These are phyloP conservation scores for Aspergillus baeticus DNA, from an alignment of 495 filamentous ascomycete species.

Conservation along the genomic window DNA sequence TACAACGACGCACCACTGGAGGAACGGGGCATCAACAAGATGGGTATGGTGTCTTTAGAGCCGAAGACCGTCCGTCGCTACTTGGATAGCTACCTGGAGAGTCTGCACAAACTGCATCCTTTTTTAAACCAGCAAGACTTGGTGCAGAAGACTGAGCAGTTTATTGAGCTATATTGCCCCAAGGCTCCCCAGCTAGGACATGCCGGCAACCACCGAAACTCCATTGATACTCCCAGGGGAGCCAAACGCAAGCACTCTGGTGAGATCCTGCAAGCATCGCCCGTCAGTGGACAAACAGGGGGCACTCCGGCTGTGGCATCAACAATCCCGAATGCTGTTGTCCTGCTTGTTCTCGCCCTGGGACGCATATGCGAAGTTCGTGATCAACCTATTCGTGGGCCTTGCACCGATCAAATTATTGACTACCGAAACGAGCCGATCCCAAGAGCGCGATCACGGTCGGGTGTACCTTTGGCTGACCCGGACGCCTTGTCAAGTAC, in stretches of 20 bases:
- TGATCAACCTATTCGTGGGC: slow-evolving; percentile 56
- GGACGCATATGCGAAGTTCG: slow-evolving; percentile 77
- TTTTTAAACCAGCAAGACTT: slow-evolving; percentile 64
- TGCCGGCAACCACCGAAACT: slow-evolving; percentile 13
- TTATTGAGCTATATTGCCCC: slow-evolving; percentile 44
- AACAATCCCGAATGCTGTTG: slow-evolving; percentile 64
- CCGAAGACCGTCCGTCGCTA: slow-evolving; percentile 59
- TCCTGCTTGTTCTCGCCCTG: slow-evolving; percentile 79
- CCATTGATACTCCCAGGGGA: slow-evolving; percentile 24
- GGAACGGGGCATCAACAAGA: slow-evolving; percentile 53
- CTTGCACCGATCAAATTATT: slow-evolving; percentile 31
- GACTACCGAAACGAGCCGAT: slow-evolving; percentile 31
- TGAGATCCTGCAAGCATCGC: slow-evolving; percentile 28
- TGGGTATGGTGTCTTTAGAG: slow-evolving; percentile 65
- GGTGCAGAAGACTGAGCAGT: slow-evolving; percentile 48
- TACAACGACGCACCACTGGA: slow-evolving; percentile 8
- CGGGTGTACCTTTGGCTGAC: slow-evolving; percentile 28
- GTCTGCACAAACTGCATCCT: slow-evolving; percentile 89
- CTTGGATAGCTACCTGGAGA: slow-evolving; percentile 67
- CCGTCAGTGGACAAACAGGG: slow-evolving; percentile 9
- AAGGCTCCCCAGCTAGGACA: slow-evolving; percentile 21
- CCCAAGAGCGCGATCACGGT: slow-evolving; percentile 22
- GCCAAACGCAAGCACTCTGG: slow-evolving; percentile 47
- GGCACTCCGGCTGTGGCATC: slow-evolving; percentile 25
- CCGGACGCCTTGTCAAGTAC: slow-evolving; percentile 23